phyloP scores from a whole-genome alignment of 257 asterid species.

The Cinchona pubescens region DNA sequence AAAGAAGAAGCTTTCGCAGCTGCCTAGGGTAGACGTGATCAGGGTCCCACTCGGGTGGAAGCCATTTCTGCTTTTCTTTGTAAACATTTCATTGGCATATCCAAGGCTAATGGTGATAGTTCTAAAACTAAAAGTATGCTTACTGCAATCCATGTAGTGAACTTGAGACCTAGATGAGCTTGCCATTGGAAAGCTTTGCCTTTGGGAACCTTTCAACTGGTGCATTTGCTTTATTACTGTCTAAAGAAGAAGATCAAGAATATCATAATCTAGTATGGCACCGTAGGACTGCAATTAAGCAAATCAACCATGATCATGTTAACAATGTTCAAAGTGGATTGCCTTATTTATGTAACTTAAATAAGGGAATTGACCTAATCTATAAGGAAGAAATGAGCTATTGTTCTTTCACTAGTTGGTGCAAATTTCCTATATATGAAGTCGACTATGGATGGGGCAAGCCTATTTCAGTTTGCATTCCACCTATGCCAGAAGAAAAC shows the following conservation, averaged over 20 bases:
- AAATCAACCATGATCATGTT: slow-evolving; percentile 12
- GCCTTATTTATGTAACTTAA: background rate
- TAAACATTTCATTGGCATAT: slow-evolving; percentile 14
- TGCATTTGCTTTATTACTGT: slow-evolving; percentile 2
- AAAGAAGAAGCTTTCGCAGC: slow-evolving; percentile 7
- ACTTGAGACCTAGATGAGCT: slow-evolving; percentile 23
- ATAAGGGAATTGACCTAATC: background rate
- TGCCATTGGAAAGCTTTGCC: background rate
- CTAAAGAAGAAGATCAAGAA: background rate
- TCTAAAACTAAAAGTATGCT: background rate
- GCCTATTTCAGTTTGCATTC: slow-evolving; percentile 28
- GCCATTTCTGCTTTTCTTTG: slow-evolving; percentile 35
- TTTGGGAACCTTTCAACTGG: slow-evolving; percentile 20
- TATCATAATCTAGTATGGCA: slow-evolving; percentile 11
- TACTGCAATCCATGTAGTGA: slow-evolving; percentile 25
- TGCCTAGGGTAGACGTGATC: background rate
- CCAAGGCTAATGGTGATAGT: background rate
- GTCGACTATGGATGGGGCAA: slow-evolving; percentile 43
- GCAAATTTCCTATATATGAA: slow-evolving; percentile 34
- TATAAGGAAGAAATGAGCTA: background rate
- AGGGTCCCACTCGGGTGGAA: slow-evolving; percentile 40
- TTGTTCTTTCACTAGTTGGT: slow-evolving; percentile 35
- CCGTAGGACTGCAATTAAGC: slow-evolving; percentile 22
- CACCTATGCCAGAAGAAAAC: slow-evolving; percentile 11
- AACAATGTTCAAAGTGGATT: background rate